These are phyloP conservation scores for Fusarium virguliforme DNA, from an alignment of 2,329 filamentous ascomycete species.

Conservation along the genomic window DNA sequence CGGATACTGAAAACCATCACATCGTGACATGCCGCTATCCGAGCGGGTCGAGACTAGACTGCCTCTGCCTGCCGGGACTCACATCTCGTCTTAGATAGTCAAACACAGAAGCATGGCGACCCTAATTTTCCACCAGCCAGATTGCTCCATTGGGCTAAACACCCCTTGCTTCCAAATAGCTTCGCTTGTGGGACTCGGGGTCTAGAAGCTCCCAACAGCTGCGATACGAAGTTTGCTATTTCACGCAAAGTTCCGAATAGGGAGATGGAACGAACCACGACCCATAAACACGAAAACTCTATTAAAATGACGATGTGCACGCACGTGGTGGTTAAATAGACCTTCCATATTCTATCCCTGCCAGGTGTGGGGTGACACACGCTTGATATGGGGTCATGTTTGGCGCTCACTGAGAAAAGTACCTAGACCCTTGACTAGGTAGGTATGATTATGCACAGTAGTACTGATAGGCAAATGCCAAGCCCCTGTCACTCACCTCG, in stretches of 20 bases:
- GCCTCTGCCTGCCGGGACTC: background rate
- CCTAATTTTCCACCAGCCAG: slow-evolving; percentile 2
- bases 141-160: background rate
- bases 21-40: background rate
- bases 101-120: background rate
- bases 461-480: background rate
- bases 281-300: background rate
- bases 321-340: background rate
- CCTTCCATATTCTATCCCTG: background rate
- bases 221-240: slow-evolving; percentile 4
- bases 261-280: background rate
- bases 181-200: slow-evolving; percentile 8
- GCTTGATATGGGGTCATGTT: background rate
- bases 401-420: background rate
- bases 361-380: slow-evolving; percentile 4
- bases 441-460: background rate
- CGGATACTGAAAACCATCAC: background rate
- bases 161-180: background rate
- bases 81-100: background rate
- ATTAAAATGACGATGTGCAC: slow-evolving; percentile 7
- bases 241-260: slow-evolving; percentile 7
- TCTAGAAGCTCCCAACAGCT: background rate
- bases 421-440: background rate
- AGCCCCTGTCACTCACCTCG: background rate
- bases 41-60: background rate